Evolutionary conservation across 192 early-diverging fungal species (phyloP).

Genomic region (Coemansia sp.): DNA sequence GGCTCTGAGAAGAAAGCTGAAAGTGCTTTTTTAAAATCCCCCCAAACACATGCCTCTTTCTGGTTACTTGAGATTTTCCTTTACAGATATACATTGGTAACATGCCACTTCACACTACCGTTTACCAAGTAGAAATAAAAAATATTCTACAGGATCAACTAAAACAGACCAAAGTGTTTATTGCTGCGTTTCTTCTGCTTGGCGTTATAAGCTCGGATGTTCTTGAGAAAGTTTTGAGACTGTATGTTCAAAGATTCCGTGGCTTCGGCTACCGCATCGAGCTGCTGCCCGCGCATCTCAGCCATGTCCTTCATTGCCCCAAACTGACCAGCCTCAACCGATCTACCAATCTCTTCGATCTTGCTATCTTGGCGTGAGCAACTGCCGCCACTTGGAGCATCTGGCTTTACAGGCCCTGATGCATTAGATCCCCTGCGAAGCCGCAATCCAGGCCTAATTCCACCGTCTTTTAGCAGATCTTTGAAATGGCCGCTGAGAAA

Average conservation of each 20-base stretch:
- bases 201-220: constrained; percentile 46
- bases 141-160: not conserved
- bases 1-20: not conserved
- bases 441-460: constrained; percentile 23
- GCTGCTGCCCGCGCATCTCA: constrained; percentile 41
- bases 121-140: not conserved
- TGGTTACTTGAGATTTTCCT: not conserved
- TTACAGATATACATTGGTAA: not conserved
- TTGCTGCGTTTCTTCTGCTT: constrained; percentile 33
- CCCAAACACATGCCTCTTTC: too few relatives aligned
- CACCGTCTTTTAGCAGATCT: constrained; percentile 26
- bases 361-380: constrained; percentile 8
- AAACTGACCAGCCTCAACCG: constrained; percentile 12
- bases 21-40: constrained; percentile 3
- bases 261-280: constrained; percentile 23
- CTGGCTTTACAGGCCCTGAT: not conserved
- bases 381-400: not conserved
- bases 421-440: constrained; percentile 4
- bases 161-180: constrained; percentile 36
- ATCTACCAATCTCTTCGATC: constrained; percentile 7
- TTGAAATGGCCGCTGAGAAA: constrained; percentile 34
- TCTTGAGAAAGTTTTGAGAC: constrained; percentile 31
- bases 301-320: constrained; percentile 19
- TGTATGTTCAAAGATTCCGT: constrained; percentile 20
- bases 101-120: not conserved